Conservation (phyloP, 2,329 filamentous ascomycete species). For the Colletotrichum chlorophyti region DNA sequence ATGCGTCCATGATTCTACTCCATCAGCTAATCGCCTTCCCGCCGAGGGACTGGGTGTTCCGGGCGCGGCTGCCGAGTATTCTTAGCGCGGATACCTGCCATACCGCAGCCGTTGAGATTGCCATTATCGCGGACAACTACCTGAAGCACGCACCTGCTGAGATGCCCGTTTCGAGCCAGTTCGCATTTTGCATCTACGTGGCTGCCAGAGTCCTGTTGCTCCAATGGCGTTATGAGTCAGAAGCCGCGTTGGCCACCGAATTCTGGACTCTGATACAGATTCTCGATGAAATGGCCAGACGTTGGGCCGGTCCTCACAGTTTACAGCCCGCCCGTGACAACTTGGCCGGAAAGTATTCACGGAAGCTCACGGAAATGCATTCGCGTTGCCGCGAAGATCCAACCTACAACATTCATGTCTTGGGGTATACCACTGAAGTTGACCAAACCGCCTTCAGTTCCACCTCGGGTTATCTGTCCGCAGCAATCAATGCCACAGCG, state of each 20-base stretch:
- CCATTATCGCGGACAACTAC: slow-evolving; percentile 50
- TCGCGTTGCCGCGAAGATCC: slow-evolving; percentile 17
- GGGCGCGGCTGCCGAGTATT: slow-evolving; percentile 44
- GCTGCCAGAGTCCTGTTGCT: slow-evolving; percentile 46
- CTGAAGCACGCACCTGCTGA: slow-evolving; percentile 38
- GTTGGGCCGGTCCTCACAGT: slow-evolving; percentile 30
- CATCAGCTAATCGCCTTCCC: slow-evolving; percentile 54
- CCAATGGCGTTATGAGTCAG: slow-evolving; percentile 35
- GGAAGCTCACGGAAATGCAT: slow-evolving; percentile 29
- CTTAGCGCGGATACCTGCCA: slow-evolving; percentile 53
- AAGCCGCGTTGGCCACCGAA: slow-evolving; percentile 30
- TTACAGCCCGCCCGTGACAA: slow-evolving; percentile 4
- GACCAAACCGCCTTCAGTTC: slow-evolving; percentile 5
- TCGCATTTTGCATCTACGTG: slow-evolving; percentile 51
- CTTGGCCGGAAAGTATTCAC: slow-evolving; percentile 29
- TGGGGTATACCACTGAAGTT: slow-evolving; percentile 15
- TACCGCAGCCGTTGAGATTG: slow-evolving; percentile 48
- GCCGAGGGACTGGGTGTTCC: slow-evolving; percentile 38
- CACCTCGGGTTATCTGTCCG: no score
- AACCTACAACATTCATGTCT: slow-evolving; percentile 14
- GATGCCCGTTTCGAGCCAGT: slow-evolving; percentile 42
- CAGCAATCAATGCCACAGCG: neutral
- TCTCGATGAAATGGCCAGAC: slow-evolving; percentile 32
- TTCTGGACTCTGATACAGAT: slow-evolving; percentile 34
- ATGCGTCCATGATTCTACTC: slow-evolving; percentile 52